phyloP scores from a whole-genome alignment of 345 rosid genomes.

The Euphorbia pulcherrima region DNA sequence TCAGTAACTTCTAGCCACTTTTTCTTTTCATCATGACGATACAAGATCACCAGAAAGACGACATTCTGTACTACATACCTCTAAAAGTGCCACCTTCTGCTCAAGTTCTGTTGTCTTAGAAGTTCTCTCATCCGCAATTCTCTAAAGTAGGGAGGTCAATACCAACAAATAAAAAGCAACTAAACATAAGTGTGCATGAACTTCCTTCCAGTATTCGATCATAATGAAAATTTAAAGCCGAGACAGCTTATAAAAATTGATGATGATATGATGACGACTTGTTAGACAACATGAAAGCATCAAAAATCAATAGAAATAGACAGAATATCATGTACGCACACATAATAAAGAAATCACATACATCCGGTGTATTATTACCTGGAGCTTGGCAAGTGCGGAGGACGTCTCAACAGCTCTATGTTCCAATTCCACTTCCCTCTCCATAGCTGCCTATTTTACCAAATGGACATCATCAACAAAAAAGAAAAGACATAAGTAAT shows the following conservation, averaged over 20 bases:
- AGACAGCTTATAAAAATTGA: neutral
- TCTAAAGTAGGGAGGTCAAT: slow-evolving; percentile 35
- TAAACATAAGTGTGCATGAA: slow-evolving; percentile 5
- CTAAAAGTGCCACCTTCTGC: slow-evolving; percentile 87
- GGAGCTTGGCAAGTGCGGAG: slow-evolving; percentile 87
- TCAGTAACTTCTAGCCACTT: slow-evolving; percentile 7
- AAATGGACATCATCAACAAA: slow-evolving; percentile 15
- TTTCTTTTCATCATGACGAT: neutral
- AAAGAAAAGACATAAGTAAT: slow-evolving; percentile 8
- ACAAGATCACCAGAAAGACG: slow-evolving; percentile 5
- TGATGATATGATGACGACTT: neutral
- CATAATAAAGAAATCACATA: slow-evolving; percentile 3
- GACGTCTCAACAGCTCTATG: slow-evolving; percentile 92
- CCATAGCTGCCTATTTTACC: slow-evolving; percentile 79
- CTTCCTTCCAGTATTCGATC: neutral
- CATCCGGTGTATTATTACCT: slow-evolving; percentile 57
- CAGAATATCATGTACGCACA: neutral
- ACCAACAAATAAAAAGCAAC: slow-evolving; percentile 3
- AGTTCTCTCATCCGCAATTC: slow-evolving; percentile 89
- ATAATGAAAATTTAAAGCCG: slow-evolving; percentile 6
- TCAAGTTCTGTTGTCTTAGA: slow-evolving; percentile 82
- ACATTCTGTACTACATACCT: slow-evolving; percentile 45
- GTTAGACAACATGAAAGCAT: neutral
- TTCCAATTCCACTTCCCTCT: slow-evolving; percentile 90
- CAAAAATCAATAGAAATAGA: neutral